A percentile compares a stretch with the other conserved stretches of the same genome.
phyloP scores from a whole-genome alignment of 1,139 yeast genomes.

The Kurtzmaniella quercitrusa region DNA sequence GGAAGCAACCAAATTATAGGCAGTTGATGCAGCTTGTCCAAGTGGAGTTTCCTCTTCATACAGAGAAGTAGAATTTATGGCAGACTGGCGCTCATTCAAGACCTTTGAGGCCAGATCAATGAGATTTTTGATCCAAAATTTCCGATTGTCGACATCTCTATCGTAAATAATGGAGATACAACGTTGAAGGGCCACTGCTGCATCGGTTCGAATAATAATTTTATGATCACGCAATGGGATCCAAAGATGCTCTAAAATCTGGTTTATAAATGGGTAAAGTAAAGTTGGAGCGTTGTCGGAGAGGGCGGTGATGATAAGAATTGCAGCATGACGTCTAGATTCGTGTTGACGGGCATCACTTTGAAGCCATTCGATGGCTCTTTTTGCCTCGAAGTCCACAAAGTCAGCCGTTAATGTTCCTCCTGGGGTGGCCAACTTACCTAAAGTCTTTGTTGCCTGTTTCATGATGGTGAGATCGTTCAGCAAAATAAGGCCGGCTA shows the following conservation, averaged over 20 bases:
- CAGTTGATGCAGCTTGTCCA: constrained; percentile 15
- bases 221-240: constrained; percentile 79
- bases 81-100: constrained; percentile 23
- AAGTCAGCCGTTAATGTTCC: constrained; percentile 87
- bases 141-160: constrained; percentile 68
- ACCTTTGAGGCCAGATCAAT: constrained; percentile 54
- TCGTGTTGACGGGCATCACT: constrained; percentile 73
- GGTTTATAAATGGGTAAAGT: constrained; percentile 71
- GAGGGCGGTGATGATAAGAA: constrained; percentile 74
- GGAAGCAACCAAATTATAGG: constrained; percentile 24
- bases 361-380: constrained; percentile 88
- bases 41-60: constrained; percentile 6
- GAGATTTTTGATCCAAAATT: constrained; percentile 70
- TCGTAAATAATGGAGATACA: constrained; percentile 77
- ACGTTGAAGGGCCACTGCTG: constrained; percentile 75
- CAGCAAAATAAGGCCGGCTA: constrained; percentile 76
- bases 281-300: constrained; percentile 88
- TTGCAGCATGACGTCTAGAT: constrained; percentile 85
- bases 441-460: constrained; percentile 81
- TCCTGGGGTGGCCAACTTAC: constrained; percentile 85
- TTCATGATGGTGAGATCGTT: constrained; percentile 82
- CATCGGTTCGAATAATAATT: constrained; percentile 70
- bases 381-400: constrained; percentile 87
- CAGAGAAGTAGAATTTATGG: constrained; percentile 1
- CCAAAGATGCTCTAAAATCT: constrained; percentile 83